Percentiles rank a stretch among this genome's conserved stretches.
phyloP scores from a whole-genome alignment of 371 early-diverging fungal species.

The Apophysomyces elegans region DNA sequence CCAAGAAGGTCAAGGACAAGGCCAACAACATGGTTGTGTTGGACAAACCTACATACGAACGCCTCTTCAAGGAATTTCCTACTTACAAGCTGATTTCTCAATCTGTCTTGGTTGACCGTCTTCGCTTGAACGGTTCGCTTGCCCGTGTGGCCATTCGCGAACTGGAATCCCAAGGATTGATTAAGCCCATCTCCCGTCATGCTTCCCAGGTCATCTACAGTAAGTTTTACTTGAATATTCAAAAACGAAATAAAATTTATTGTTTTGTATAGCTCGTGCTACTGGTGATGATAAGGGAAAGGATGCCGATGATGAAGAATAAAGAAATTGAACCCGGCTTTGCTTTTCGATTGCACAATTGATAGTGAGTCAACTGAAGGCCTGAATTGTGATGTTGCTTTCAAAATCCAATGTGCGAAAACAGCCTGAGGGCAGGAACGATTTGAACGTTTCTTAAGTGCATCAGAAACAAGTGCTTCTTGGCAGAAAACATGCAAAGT shows the following conservation, averaged over 20 bases:
- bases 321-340: not conserved
- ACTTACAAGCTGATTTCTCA: conserved; percentile 98
- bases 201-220: conserved; percentile 96
- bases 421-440: too few species aligned
- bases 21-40: conserved; percentile 95
- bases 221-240: conserved; percentile 18
- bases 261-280: conserved; percentile 60
- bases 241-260: not conserved
- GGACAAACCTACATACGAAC: conserved; percentile 90
- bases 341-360: conserved; percentile 3
- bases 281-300: conserved; percentile 74
- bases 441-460: too few species aligned
- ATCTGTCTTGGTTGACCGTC: conserved; percentile 97
- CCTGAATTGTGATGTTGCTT: too few species aligned
- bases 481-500: too few species aligned
- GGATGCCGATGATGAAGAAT: conserved; percentile 20
- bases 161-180: conserved; percentile 89
- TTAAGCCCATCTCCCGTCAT: conserved; percentile 89
- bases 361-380: too few species aligned
- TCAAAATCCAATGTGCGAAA: too few species aligned
- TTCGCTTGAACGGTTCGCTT: conserved; percentile 96
- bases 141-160: conserved; percentile 95
- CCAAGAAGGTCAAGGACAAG: conserved; percentile 97
- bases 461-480: too few species aligned
- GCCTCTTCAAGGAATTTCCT: conserved; percentile 98